Evolutionary conservation across 306 rosid species (phyloP), one percentile per base, ranked within the genome.

Genomic region (Rubus idaeus): DNA sequence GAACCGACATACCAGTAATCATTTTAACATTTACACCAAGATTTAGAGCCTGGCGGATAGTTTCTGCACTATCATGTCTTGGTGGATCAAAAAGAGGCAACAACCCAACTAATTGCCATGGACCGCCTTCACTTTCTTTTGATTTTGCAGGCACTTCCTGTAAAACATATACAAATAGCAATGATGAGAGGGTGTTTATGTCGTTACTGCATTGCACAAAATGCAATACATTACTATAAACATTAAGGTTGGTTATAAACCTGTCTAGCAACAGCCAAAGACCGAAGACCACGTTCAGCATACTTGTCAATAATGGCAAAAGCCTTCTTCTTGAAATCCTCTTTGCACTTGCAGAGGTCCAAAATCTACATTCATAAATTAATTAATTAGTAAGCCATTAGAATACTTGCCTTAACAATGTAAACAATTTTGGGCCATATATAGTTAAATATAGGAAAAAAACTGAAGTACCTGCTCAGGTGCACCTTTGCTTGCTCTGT

Each of bases 21-120:
- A 95, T 95, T 88, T 95, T 95, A 80, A 95, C 99, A 81, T 95
- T 95, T 64, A 95, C 99, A 63, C 99, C 99, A 56, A 95, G 96
- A 80, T 95, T 86, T 68, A 95, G 99, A 81, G 99, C 99, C 84
- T 89, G 81, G 18, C 97, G 90, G 56, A 95, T 95, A 73, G 98
- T 95, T 85, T 95, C 98, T 13, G 98, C 98, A 89, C 98, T 95
- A 77, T 95, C 98, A 57, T 95, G 99, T 71, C 99, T 87, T 5
- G 99, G 99, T 44, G 99, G 99, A 77, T 95, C 99, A 13, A 95
- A 95, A 79, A 95, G 86, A 35, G 99, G 86, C 89, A 95, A 66
- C 88, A 95, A 77, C 73, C 99, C 99, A 70, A 90, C 97, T 60
- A 95, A 95, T 57, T 95, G 97, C 99, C 99, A 95, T 8, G 96